These are phyloP conservation scores for Penicillium sp. DNA, from an alignment of 2,329 filamentous ascomycete species.

Conservation along the genomic window DNA sequence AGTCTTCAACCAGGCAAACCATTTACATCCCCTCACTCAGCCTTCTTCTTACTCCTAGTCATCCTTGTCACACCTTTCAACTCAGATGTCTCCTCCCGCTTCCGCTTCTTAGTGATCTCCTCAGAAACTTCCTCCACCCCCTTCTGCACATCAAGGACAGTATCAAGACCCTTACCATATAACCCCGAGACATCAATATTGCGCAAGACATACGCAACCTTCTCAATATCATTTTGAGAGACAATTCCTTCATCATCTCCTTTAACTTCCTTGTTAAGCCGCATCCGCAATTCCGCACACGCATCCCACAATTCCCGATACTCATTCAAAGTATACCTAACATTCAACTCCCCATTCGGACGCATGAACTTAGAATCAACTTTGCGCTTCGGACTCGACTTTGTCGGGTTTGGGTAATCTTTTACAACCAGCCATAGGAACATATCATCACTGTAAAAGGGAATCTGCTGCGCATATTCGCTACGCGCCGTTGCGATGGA, in stretches of 20 bases:
- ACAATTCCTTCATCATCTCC: conserved; percentile 14
- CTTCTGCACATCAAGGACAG: background rate
- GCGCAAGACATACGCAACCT: conserved; percentile 39
- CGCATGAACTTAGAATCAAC: conserved; percentile 12
- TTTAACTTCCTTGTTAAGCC: conserved; percentile 21
- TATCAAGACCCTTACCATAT: background rate
- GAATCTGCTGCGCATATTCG: conserved; percentile 22
- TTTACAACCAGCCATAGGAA: conserved; percentile 41
- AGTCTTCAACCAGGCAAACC: background rate
- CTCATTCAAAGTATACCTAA: conserved; percentile 44
- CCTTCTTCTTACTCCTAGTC: conserved; percentile 4
- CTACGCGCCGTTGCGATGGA: conserved; percentile 29
- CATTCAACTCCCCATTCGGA: conserved; percentile 30
- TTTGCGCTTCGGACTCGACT: background rate
- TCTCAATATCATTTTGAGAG: conserved; percentile 36
- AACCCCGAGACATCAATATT: conserved; percentile 32
- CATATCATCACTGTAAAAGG: conserved; percentile 47
- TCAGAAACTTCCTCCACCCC: background rate
- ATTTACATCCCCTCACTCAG: background rate
- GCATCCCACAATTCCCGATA: conserved; percentile 37
- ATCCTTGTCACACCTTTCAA: background rate
- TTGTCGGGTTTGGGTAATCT: conserved; percentile 17
- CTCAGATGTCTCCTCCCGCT: background rate
- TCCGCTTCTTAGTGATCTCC: background rate
- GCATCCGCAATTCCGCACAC: conserved; percentile 19